Conservation (phyloP, 1,284 basidiomycete species). For the Fomitopsis palustris region DNA sequence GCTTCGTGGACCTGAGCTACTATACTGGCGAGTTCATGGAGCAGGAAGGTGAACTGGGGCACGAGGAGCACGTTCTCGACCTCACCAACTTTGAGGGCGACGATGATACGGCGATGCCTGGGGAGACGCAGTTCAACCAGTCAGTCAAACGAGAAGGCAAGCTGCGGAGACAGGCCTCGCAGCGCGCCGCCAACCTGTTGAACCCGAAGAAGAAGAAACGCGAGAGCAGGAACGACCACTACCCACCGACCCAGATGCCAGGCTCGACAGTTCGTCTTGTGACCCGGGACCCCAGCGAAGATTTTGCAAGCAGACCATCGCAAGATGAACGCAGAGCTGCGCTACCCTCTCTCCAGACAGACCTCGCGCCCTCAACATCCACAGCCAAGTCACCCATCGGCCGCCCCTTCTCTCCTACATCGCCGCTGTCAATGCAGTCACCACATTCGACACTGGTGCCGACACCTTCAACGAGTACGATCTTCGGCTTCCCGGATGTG, state of each 20-base stretch:
- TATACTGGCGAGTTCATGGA: conserved; percentile 36
- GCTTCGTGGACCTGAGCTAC: conserved; percentile 46
- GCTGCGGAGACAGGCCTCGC: conserved; percentile 53
- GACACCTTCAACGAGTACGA: neutral
- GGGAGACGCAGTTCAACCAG: conserved; percentile 60
- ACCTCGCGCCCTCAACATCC: neutral
- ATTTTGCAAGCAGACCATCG: neutral
- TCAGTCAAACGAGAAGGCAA: conserved; percentile 68
- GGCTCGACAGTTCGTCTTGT: neutral
- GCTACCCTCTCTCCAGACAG: neutral
- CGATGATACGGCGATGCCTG: conserved; percentile 59
- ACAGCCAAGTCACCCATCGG: neutral
- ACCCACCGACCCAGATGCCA: neutral
- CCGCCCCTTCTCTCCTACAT: neutral
- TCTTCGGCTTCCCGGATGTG: neutral
- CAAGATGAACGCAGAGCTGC: neutral
- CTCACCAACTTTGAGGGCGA: conserved; percentile 84
- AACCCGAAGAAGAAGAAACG: neutral
- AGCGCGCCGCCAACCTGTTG: conserved; percentile 20
- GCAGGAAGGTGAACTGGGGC: conserved; percentile 36
- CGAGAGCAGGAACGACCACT: neutral
- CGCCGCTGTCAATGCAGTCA: neutral
- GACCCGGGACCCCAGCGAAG: neutral
- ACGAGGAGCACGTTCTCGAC: conserved; percentile 59
- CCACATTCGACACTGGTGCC: neutral